A percentile compares a stretch with the other conserved stretches of the same genome.
Evolutionary conservation across 345 rosid species (phyloP).

Genomic region (Firmiana major): DNA sequence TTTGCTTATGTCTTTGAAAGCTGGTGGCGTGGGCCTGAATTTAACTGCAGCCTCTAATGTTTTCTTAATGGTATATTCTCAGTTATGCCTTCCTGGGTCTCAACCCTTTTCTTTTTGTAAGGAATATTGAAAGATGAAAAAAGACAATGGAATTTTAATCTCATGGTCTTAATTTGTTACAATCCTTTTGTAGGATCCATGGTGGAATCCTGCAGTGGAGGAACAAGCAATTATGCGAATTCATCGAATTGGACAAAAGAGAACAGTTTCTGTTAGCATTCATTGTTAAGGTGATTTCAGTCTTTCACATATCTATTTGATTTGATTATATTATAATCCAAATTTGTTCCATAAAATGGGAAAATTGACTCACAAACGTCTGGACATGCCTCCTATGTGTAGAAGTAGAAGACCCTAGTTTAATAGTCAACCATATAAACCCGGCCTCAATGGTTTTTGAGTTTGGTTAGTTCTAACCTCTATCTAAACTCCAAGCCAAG

Average conservation of each 20-base stretch:
- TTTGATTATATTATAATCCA: too few species aligned
- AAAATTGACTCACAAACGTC: neutral
- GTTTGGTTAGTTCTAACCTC: neutral
- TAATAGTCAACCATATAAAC: neutral
- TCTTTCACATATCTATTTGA: neutral
- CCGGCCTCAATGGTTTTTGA: neutral
- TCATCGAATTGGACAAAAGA: constrained; percentile 63
- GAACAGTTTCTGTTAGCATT: constrained; percentile 50
- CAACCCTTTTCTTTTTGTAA: neutral
- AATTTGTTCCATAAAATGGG: neutral
- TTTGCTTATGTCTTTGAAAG: constrained; percentile 56
- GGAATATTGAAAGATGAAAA: neutral
- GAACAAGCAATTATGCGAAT: constrained; percentile 67
- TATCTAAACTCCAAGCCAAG: neutral
- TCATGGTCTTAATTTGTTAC: neutral
- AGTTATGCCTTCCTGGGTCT: neutral
- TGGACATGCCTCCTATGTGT: neutral
- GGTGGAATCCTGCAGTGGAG: constrained; percentile 80
- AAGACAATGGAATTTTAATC: neutral
- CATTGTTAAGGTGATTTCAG: constrained; percentile 44
- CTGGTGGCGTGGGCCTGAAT: constrained; percentile 72
- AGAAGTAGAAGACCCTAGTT: too few species aligned
- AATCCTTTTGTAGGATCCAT: constrained; percentile 45
- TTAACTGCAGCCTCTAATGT: constrained; percentile 69
- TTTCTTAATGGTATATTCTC: constrained; percentile 46